Conservation (phyloP, 2,329 filamentous ascomycete genomes). For the Arthrobotrys musiformis region DNA sequence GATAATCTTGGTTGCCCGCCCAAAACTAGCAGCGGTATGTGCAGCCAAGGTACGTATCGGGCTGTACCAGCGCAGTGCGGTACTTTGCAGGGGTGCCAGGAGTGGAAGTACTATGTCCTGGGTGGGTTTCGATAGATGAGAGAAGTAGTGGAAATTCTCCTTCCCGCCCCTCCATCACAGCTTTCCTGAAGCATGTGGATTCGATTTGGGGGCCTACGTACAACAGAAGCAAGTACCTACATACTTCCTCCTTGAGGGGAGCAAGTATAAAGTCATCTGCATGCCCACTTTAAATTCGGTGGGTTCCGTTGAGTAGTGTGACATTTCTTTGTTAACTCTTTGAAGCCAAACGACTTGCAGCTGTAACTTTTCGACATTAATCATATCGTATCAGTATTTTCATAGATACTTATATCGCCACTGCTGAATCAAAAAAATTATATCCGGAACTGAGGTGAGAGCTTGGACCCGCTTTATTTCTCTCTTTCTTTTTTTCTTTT, state of each 20-base stretch:
- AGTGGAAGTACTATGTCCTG: constrained; percentile 27
- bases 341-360: background rate
- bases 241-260: background rate
- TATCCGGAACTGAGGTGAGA: background rate
- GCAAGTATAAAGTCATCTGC: constrained; percentile 20
- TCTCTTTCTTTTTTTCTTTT: background rate
- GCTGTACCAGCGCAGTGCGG: constrained; percentile 5
- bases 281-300: constrained; percentile 3
- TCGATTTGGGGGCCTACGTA: background rate
- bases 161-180: constrained; percentile 48
- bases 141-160: constrained; percentile 27
- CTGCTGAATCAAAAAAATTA: no score
- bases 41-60: constrained; percentile 12
- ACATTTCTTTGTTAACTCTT: background rate
- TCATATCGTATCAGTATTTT: background rate
- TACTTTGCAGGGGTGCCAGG: constrained; percentile 21
- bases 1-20: constrained; percentile 10
- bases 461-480: background rate
- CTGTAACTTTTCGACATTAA: background rate
- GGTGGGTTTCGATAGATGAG: constrained; percentile 17
- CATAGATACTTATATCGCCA: background rate
- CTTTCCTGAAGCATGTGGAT: constrained; percentile 17
- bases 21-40: constrained; percentile 4
- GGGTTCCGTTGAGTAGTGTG: background rate
- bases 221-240: no score